These are phyloP conservation scores for Fusarium domesticum DNA, from an alignment of 2,329 filamentous ascomycete genomes.

Conservation along the genomic window DNA sequence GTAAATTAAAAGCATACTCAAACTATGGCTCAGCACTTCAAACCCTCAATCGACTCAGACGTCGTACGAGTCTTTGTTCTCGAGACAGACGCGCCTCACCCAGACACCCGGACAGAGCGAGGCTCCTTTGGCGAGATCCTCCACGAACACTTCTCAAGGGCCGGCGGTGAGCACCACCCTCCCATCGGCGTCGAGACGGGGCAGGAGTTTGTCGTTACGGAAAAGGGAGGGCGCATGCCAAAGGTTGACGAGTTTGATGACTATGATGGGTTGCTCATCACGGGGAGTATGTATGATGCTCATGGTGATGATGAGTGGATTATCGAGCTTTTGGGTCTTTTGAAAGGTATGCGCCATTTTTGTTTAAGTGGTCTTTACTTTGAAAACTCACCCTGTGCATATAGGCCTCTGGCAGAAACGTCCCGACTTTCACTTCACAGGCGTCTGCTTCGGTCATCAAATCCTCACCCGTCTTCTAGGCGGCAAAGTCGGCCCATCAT, in stretches of 20 bases:
- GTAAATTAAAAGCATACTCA: no score
- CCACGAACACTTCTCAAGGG: constrained; percentile 48
- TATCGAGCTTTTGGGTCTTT: constrained; percentile 59
- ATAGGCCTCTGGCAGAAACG: constrained; percentile 48
- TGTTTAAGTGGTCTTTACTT: not conserved
- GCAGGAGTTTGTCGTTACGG: constrained; percentile 53
- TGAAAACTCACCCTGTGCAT: not conserved
- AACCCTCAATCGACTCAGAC: constrained; percentile 24
- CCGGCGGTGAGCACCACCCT: constrained; percentile 51
- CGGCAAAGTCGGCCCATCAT: constrained; percentile 62
- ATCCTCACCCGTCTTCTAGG: constrained; percentile 70
- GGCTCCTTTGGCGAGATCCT: constrained; percentile 55
- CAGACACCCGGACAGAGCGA: constrained; percentile 46
- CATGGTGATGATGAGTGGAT: constrained; percentile 74
- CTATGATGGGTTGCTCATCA: constrained; percentile 72
- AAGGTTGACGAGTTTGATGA: constrained; percentile 51
- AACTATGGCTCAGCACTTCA: constrained; percentile 30
- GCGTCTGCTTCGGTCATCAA: constrained; percentile 81
- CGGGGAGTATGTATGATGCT: constrained; percentile 66
- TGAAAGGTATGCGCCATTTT: constrained; percentile 37
- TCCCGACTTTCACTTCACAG: constrained; percentile 59
- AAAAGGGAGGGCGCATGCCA: constrained; percentile 46
- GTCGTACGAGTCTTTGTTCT: constrained; percentile 48
- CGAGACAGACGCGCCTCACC: constrained; percentile 56
- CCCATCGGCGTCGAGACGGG: constrained; percentile 53